These are phyloP conservation scores for Lophiotrema nucula DNA, from an alignment of 495 filamentous ascomycete genomes.

Conservation along the genomic window DNA sequence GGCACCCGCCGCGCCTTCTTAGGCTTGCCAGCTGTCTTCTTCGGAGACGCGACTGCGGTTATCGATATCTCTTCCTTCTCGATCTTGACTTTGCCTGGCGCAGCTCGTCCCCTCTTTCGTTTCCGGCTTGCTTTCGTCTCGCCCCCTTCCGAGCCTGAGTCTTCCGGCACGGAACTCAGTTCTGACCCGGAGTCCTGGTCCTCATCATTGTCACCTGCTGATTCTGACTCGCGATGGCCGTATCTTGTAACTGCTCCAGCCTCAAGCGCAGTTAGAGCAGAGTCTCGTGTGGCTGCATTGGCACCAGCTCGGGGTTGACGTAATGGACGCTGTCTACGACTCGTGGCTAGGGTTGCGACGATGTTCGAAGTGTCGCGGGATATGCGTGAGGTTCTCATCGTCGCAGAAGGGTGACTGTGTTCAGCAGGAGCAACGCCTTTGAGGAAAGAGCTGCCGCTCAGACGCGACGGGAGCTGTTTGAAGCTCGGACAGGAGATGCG, in stretches of 20 bases:
- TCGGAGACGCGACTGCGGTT: slow-evolving; percentile 11
- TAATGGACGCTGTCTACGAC: slow-evolving; percentile 42
- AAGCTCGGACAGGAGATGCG: slow-evolving; percentile 5
- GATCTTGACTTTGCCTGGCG: slow-evolving; percentile 1
- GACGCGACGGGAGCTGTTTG: not conserved
- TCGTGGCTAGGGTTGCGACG: slow-evolving; percentile 47
- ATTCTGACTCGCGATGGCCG: slow-evolving; percentile 10
- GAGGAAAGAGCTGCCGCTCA: not conserved
- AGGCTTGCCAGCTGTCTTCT: slow-evolving; percentile 9
- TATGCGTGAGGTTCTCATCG: slow-evolving; percentile 63
- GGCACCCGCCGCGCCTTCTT: slow-evolving; percentile 55
- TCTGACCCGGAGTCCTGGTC: slow-evolving; percentile 17
- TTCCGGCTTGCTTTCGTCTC: slow-evolving; percentile 11
- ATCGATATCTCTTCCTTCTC: slow-evolving; percentile 14
- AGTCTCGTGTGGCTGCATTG: slow-evolving; percentile 19
- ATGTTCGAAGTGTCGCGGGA: slow-evolving; percentile 58
- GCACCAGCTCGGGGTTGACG: slow-evolving; percentile 21
- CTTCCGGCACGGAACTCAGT: slow-evolving; percentile 20
- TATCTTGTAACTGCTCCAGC: slow-evolving; percentile 15
- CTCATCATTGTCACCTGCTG: not conserved
- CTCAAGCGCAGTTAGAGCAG: slow-evolving; percentile 17
- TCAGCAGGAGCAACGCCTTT: no score
- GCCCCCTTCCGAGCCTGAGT: slow-evolving; percentile 6
- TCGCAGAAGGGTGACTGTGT: no score
- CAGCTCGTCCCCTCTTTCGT: slow-evolving; percentile 19